A percentile compares a stretch with the other conserved stretches of the same genome.
These are phyloP conservation scores for Lentithecium fluviatile DNA, from an alignment of 495 filamentous ascomycete species.

Conservation along the genomic window DNA sequence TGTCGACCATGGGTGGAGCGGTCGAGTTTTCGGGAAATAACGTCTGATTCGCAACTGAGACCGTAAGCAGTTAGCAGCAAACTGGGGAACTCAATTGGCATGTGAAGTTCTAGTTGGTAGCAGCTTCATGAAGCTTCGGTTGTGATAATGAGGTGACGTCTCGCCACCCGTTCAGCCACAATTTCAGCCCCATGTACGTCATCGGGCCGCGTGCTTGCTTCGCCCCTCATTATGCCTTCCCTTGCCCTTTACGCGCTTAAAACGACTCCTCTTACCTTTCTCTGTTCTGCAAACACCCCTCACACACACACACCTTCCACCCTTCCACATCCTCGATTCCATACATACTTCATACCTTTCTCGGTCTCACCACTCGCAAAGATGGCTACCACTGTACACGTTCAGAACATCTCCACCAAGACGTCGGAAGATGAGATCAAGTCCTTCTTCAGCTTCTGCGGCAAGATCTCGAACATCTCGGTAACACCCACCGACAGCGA, in stretches of 20 bases:
- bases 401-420: constrained; percentile 77
- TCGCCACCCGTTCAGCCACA: constrained; percentile 10
- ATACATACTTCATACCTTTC: neutral
- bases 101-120: constrained; percentile 9
- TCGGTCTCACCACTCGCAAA: constrained; percentile 16
- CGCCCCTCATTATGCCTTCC: constrained; percentile 14
- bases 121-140: constrained; percentile 11
- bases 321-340: neutral
- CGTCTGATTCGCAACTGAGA: no score
- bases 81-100: neutral
- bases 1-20: no score
- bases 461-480: constrained; percentile 82
- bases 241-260: neutral
- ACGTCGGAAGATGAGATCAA: constrained; percentile 87
- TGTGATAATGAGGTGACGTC: no score
- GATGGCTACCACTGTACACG: constrained; percentile 49
- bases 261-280: neutral
- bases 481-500: constrained; percentile 64
- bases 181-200: constrained; percentile 7
- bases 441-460: constrained; percentile 99
- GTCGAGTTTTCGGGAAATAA: no score
- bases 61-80: no score
- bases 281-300: no score
- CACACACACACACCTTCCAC: constrained; percentile 1
- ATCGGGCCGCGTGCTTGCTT: constrained; percentile 7